Percentiles rank a stretch among this genome's conserved stretches.
Evolutionary conservation across 2,329 filamentous ascomycete species (phyloP).

Genomic region (Cryphonectria radicalis): DNA sequence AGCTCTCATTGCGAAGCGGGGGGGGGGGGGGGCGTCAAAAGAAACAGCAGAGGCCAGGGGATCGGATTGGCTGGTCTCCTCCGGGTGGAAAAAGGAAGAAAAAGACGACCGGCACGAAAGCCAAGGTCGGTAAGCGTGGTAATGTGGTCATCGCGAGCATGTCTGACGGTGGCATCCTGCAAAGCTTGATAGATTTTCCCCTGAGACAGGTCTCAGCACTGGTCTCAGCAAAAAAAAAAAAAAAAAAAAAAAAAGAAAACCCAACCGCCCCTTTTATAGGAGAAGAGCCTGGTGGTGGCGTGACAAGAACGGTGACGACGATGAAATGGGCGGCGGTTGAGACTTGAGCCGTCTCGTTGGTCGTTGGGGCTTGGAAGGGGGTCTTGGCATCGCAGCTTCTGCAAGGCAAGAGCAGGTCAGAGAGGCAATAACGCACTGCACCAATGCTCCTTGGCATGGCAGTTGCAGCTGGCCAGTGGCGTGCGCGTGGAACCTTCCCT

Average conservation of each 20-base stretch:
- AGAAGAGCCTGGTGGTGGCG: neutral
- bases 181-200: neutral
- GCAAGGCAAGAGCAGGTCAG: neutral
- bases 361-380: neutral
- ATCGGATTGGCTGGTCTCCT: neutral
- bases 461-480: neutral
- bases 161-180: neutral
- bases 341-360: neutral
- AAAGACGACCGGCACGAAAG: neutral
- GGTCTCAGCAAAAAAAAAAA: neutral
- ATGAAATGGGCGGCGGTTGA: neutral
- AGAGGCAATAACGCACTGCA: neutral
- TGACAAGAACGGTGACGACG: neutral
- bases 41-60: neutral
- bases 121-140: neutral
- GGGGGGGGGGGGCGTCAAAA: neutral
- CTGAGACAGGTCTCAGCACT: neutral
- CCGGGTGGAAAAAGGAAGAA: neutral
- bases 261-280: too few species aligned
- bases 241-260: too few species aligned
- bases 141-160: neutral
- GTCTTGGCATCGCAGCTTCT: slow-evolving; percentile 2
- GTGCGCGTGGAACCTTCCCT: neutral
- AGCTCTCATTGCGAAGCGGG: neutral
- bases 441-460: neutral